A percentile compares a stretch with the other conserved stretches of the same genome.
Evolutionary conservation across 768 basidiomycete genomes (phyloP).

Genomic region (Tulasnella sp.): DNA sequence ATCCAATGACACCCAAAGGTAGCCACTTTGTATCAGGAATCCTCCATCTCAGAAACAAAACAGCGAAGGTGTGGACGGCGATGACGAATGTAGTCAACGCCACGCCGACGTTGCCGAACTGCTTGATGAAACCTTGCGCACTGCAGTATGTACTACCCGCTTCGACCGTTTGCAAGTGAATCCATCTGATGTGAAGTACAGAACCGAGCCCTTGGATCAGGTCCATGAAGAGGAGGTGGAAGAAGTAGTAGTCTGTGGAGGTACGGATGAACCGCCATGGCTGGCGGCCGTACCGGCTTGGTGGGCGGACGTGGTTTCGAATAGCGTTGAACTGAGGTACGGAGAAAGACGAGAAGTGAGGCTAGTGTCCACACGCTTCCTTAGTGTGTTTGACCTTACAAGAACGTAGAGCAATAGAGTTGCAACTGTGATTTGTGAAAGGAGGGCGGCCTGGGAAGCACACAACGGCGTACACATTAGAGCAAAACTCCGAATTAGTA

Average conservation of each 20-base stretch:
- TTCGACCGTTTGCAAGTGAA: constrained; percentile 42
- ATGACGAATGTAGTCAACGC: background rate
- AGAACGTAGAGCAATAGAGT: background rate
- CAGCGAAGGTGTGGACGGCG: constrained; percentile 45
- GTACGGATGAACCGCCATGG: constrained; percentile 23
- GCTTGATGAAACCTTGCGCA: constrained; percentile 44
- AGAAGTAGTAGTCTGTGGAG: constrained; percentile 43
- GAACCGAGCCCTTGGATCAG: constrained; percentile 45
- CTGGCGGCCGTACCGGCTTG: background rate
- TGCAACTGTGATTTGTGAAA: background rate
- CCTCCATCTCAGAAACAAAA: constrained; percentile 46
- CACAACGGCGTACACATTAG: background rate
- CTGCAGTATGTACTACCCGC: constrained; percentile 44
- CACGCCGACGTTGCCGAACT: constrained; percentile 4
- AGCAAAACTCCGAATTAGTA: background rate
- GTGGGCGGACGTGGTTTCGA: constrained; percentile 1
- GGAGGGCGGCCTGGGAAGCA: background rate
- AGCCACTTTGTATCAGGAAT: constrained; percentile 42
- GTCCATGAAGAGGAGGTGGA: constrained; percentile 42
- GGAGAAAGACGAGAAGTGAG: background rate
- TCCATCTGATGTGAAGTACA: constrained; percentile 48
- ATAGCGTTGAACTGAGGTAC: background rate
- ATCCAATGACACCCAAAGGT: constrained; percentile 44
- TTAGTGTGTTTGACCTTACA: background rate
- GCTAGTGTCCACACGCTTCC: background rate